Base-by-base conservation (phyloP, 192 early-diverging fungal genomes). In the Coemansia sp. region DNA sequence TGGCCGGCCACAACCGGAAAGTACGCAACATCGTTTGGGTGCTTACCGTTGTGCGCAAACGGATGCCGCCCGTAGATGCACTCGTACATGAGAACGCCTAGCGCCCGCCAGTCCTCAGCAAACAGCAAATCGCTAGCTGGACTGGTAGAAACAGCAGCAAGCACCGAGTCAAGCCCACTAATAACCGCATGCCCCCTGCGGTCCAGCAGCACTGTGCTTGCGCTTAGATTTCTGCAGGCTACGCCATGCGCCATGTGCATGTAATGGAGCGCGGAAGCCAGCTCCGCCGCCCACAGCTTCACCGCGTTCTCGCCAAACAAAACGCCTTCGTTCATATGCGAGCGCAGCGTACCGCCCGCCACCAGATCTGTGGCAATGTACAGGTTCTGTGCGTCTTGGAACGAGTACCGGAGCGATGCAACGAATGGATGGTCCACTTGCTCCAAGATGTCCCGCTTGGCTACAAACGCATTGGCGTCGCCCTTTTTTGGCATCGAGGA, bases 351-450 rank as follows among this genome's bases (percentile, higher is more conserved):
- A 13, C 96, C 94, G 63, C 95, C 95, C 13, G 89, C 64, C 93
- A 93, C 95, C 33, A 98, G 71, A 62, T 96, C 95, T 2, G 95
- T 66, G 5, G 92, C 87, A 88, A 96, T 91, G 61, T 93, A 96
- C 60, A 97, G 65, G 55, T 92, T 90, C 40, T 92, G 87, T 23
- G 93, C 88, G 69, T 96, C 94, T 72, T 97, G 96, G 75, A 98
- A 98, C 13, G 95, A 93, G 65, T 92, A 97, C 19, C 90, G 81
- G 62, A 98, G 71, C 62, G 93, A 93, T 52, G 88, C 86, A 20
- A 95, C 81, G 59, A 95, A 87, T 2, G 92, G 81, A 64, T 89
- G 89, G 34, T 92, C 85, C 33, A 98, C 81, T 35, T 87, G 80
- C 68, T 97, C 94, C 9, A 98, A 74, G 48, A 96, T 59, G 0